Evolutionary conservation across 2,329 filamentous ascomycete genomes (phyloP), one percentile per base, ranked within the genome.

Genomic region (Xylaria sp.): DNA sequence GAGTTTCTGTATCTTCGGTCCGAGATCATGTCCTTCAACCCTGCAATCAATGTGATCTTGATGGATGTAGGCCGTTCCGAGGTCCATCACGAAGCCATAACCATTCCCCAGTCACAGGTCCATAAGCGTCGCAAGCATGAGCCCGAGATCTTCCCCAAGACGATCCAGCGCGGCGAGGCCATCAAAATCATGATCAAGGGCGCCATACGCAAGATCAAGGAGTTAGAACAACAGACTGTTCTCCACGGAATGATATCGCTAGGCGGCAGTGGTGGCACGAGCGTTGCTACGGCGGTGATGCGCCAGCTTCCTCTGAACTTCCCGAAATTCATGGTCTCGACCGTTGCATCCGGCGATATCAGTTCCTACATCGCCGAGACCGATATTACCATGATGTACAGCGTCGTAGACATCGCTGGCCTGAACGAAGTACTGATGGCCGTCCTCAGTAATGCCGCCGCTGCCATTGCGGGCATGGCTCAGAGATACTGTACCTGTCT

Each of bases 361-460:
- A 79, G 79, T 0, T 80, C 82, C 0, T 82, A 88, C n/a, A 76
- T 90, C 1, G 85, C 82, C 47, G 86, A 89, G 70, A 83, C 82
- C 0, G 88, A 90, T 63, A 86, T 90, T 52, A 82, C 81, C 0
- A 79, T 90, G 73, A 87, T 89, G 82, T 87, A 89, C 66, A 86
- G 81, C 13, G 85, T 90, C 1, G 87, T 90, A 11, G 88, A 91
- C 59, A 80, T 90, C 54, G 84, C 87, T 1, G 88, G 88, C 0
- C 70, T 83, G 8, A 90, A 90, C 62, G 72, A 77, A 1, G 74
- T 90, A 2, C 72, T 90, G 11, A 76, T 77, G 5, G 74, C 75
- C 1, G 79, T 90, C 0, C 70, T 90, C 5, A 72, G 75, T 19
- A 90, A 90, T 65, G 86, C 87, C 0, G 86, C 82, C 0, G 81